phyloP scores from a whole-genome alignment of 1,139 yeast genomes.

The Taphrina flavorubra region DNA sequence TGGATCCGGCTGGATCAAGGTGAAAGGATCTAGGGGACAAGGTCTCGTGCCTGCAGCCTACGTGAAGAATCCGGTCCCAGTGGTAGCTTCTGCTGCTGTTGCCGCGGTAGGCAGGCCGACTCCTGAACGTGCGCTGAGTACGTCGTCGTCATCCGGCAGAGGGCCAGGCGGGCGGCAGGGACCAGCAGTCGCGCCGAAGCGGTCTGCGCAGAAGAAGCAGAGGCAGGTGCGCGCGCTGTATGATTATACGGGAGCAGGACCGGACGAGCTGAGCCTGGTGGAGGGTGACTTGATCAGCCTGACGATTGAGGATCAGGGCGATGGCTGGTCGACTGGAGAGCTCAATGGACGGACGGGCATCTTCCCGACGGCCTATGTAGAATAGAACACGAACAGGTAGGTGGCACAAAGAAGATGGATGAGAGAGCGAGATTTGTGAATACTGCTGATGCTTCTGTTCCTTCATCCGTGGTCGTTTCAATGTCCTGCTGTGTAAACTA shows the following conservation, averaged over 20 bases:
- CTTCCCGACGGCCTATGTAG: conserved; percentile 44
- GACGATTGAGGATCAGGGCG: conserved; percentile 76
- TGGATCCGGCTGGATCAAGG: conserved; percentile 92
- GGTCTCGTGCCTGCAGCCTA: conserved; percentile 92
- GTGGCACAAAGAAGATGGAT: no score
- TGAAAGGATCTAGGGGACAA: conserved; percentile 54
- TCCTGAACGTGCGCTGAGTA: conserved; percentile 6
- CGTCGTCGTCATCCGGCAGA: conserved; percentile 45
- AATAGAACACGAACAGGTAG: neutral
- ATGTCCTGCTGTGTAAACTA: no score
- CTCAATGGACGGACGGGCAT: conserved; percentile 40
- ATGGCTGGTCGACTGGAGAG: conserved; percentile 93
- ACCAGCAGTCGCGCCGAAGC: conserved; percentile 82
- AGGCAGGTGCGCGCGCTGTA: conserved; percentile 75
- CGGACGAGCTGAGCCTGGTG: conserved; percentile 72
- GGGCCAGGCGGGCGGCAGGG: conserved; percentile 60
- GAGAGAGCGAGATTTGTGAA: no score
- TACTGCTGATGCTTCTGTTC: no score
- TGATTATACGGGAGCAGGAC: conserved; percentile 81
- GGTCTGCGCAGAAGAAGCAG: conserved; percentile 65
- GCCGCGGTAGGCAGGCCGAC: conserved; percentile 9
- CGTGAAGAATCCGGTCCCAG: conserved; percentile 58
- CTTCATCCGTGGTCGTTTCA: no score
- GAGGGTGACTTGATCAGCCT: conserved; percentile 80
- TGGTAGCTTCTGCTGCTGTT: conserved; percentile 15